Evolutionary conservation across 176 grass and related monocot species (phyloP).

Genomic region (Carex littledalei): DNA sequence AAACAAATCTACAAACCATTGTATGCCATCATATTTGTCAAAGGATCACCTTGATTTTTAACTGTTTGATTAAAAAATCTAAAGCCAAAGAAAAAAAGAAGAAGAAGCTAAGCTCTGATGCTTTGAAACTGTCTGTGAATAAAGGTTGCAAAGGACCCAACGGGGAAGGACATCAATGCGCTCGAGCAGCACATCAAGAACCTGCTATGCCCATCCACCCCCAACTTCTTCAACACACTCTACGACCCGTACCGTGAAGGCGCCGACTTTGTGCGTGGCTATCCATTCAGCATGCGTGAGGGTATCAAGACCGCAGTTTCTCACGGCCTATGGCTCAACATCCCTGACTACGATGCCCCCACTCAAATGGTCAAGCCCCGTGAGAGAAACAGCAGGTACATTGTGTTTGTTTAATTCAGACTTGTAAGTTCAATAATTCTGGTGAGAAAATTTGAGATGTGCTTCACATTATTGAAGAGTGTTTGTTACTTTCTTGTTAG

Average conservation of each 20-base stretch:
- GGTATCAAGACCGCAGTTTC: conserved; percentile 68
- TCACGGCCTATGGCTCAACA: conserved; percentile 88
- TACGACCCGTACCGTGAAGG: conserved; percentile 82
- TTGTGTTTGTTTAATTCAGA: background rate
- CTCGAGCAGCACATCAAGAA: conserved; percentile 95
- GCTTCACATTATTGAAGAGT: background rate
- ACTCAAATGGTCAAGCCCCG: conserved; percentile 85
- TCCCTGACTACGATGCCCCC: conserved; percentile 95
- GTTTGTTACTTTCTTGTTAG: conserved; percentile 18
- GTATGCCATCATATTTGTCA: background rate
- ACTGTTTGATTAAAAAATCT: background rate
- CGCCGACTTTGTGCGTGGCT: conserved; percentile 86
- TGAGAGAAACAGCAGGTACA: conserved; percentile 75
- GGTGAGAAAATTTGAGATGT: background rate
- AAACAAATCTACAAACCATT: background rate
- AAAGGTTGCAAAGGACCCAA: conserved; percentile 87
- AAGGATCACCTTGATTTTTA: background rate
- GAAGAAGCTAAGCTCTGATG: background rate
- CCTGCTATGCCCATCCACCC: conserved; percentile 66
- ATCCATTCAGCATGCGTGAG: conserved; percentile 87
- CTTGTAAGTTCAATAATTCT: background rate
- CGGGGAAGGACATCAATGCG: conserved; percentile 84
- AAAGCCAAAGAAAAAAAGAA: background rate
- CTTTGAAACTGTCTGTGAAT: background rate
- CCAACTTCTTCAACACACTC: conserved; percentile 91